Evolutionary conservation across 805 yeast species (phyloP), one percentile per base, ranked within the genome.

Genomic region (Candida maesae): DNA sequence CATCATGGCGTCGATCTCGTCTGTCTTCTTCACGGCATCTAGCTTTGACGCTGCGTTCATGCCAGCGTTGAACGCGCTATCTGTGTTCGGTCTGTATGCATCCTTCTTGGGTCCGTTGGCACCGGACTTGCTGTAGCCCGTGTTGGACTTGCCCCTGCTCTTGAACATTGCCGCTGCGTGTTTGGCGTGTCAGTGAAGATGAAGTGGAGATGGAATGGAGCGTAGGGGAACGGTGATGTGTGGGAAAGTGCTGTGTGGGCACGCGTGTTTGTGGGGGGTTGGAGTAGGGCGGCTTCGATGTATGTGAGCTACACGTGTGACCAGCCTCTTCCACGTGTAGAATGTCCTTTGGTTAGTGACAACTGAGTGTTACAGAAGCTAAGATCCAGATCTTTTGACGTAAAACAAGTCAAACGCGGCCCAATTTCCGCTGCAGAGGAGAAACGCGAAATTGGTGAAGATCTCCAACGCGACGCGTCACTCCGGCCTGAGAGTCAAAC

Each of bases 1-100:
- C 93, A 95, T 88, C 42, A 76, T 63, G 1, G 80, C 60, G 56
- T 91, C 99, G 9, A 90, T 67, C 21, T 72, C 70, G 55, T 89
- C 95, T 8, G 78, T 68, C 45, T 76, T 73, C 51, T 68, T 71
- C 10, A 76, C 78, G 20, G 80, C 70, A 19, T 79, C 83, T 39
- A 73, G 58, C 44, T 67, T 77, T 30, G 26, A 19, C n/a, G 26
- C 17, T 8, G 39, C 36, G 29, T 34, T 43, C 20, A 43, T 6
- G 12, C 44, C 44, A 9, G 31, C 37, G 30, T 62, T 59, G 27
- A 74, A 55, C 45, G 64, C 67, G 16, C 59, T 52, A 64, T 65
- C 64, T 20, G 69, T 68, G 50, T 49, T 49, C 33, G 56, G 56
- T 20, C 26, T 43, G 44, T 56, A 52, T 9, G 41, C 42, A 28